Conservation (phyloP, 768 basidiomycete genomes). For the Collybia nuda region DNA sequence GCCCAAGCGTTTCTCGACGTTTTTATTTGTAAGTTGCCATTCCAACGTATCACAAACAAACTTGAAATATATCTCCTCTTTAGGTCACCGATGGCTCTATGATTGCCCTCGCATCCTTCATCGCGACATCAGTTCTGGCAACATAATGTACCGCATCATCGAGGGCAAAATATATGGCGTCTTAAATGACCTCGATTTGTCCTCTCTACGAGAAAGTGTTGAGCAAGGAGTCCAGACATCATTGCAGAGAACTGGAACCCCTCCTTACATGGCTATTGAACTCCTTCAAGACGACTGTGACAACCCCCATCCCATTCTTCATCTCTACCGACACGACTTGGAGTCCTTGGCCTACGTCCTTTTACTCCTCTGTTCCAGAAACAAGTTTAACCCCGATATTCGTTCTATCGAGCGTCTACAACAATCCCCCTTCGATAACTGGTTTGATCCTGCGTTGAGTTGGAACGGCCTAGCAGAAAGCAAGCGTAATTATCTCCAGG, state of each 20-base stretch:
- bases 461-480: too few species aligned
- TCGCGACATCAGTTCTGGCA: conserved; percentile 1
- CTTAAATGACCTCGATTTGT: background rate
- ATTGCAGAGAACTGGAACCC: conserved; percentile 10
- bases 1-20: too few species aligned
- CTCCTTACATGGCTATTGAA: conserved; percentile 14
- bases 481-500: too few species aligned
- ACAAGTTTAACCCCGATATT: too few species aligned
- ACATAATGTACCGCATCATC: background rate
- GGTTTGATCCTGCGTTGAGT: too few species aligned
- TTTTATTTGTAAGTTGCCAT: too few species aligned
- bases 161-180: background rate
- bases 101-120: background rate
- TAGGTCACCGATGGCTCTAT: too few species aligned
- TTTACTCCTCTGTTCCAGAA: background rate
- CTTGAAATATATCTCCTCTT: too few species aligned
- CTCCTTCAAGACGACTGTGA: conserved; percentile 10
- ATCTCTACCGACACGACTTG: conserved; percentile 13
- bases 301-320: background rate
- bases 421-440: too few species aligned
- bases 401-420: too few species aligned
- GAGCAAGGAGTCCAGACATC: background rate
- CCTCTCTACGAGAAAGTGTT: background rate
- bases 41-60: too few species aligned
- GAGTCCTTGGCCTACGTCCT: conserved; percentile 12